These are phyloP conservation scores for Aspergillus kassunensis DNA, from an alignment of 495 filamentous ascomycete genomes.

Conservation along the genomic window DNA sequence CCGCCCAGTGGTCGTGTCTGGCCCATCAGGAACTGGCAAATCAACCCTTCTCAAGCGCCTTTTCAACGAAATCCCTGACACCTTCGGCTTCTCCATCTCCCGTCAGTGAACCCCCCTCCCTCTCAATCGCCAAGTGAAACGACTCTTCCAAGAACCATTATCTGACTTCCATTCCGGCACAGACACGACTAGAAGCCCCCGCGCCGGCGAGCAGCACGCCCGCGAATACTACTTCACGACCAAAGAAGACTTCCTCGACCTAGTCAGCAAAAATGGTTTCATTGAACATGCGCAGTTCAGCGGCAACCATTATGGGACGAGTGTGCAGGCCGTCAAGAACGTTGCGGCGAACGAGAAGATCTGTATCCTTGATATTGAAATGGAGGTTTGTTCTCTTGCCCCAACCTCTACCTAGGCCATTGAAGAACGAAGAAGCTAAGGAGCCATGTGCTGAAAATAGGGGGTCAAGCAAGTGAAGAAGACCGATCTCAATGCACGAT, in stretches of 20 bases:
- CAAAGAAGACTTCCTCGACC: conserved; percentile 62
- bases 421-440: neutral
- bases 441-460: conserved; percentile 36
- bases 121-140: neutral
- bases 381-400: conserved; percentile 56
- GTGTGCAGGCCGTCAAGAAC: conserved; percentile 68
- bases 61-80: conserved; percentile 61
- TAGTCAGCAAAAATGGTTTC: conserved; percentile 69
- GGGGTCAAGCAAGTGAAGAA: conserved; percentile 93
- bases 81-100: conserved; percentile 78
- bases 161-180: neutral
- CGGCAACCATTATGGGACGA: conserved; percentile 87
- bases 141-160: neutral
- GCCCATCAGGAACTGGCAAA: conserved; percentile 84
- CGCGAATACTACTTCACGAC: conserved; percentile 78
- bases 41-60: conserved; percentile 78
- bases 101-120: conserved; percentile 30
- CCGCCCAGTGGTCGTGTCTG: conserved; percentile 80
- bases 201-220: conserved; percentile 70
- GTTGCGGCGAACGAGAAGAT: conserved; percentile 55
- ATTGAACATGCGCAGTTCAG: conserved; percentile 87
- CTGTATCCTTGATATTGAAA: conserved; percentile 74
- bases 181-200: conserved; percentile 76
- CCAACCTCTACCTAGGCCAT: neutral
- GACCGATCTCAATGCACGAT: conserved; percentile 70